phyloP scores from a whole-genome alignment of 106 monocot species.

The Phalaenopsis equestris region DNA sequence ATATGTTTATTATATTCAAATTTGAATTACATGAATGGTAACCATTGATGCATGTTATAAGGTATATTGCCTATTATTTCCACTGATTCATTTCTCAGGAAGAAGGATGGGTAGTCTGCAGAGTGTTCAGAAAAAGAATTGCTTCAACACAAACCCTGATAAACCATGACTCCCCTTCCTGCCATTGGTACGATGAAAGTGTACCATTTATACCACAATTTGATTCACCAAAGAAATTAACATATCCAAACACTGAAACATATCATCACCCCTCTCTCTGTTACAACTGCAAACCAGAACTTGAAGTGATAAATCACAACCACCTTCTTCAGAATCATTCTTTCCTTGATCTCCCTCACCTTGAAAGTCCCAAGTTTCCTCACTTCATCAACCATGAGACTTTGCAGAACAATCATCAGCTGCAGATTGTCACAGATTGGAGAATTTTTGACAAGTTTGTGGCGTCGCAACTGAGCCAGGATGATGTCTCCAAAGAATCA shows the following conservation, averaged over 20 bases:
- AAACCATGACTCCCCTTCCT: constrained; percentile 20
- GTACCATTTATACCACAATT: constrained; percentile 29
- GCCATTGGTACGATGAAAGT: constrained; percentile 44
- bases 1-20: too few relatives aligned
- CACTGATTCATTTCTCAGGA: constrained; percentile 24
- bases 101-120: constrained; percentile 73
- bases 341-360: constrained; percentile 32
- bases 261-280: constrained; percentile 3
- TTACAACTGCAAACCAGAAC: constrained; percentile 8
- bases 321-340: constrained; percentile 11
- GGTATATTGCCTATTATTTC: too few relatives aligned
- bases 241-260: constrained; percentile 1
- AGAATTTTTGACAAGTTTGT: constrained; percentile 62
- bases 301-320: not conserved
- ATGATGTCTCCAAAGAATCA: constrained; percentile 8
- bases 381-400: constrained; percentile 9
- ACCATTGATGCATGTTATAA: too few relatives aligned
- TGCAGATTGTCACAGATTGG: constrained; percentile 42
- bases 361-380: constrained; percentile 39
- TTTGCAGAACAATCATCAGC: too few relatives aligned
- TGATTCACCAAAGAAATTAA: constrained; percentile 25
- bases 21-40: too few relatives aligned
- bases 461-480: constrained; percentile 59
- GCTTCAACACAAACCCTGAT: constrained; percentile 12
- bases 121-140: constrained; percentile 54